Evolutionary conservation across 768 basidiomycete species (phyloP), one percentile per base, ranked within the genome.

Genomic region (Kwoniella sp.): DNA sequence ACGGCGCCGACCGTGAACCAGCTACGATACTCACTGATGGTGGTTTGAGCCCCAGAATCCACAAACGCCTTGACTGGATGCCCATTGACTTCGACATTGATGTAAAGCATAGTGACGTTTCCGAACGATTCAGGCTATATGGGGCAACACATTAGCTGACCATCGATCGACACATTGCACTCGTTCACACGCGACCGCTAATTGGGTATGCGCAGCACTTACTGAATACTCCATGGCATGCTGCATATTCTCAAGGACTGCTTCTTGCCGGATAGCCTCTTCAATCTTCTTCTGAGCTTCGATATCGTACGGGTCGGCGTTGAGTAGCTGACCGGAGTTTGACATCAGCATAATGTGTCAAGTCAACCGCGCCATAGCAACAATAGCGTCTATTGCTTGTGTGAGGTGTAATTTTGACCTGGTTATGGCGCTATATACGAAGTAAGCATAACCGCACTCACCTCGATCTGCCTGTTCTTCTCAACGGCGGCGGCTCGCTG

Each of bases 41-140:
- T 99, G 67, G 87, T 87, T 74, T 99, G 96, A 12, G 96, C 96
- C 46, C 95, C 96, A 68, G 92, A 96, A 78, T 99, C 96, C 47
- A 99, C 96, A 71, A 99, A 99, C 0, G 96, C 96, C 79, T 92
- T 94, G 37, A 98, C 87, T 2, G 89, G 89, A 64, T 85, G 84
- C 1, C 89, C 88, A 74, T 99, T 99, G 1, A 99, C 92, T 74
- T 97, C 96, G 0, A 93, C 87, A 25, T 88, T 86, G 67, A 98
- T 90, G 71, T 94, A 99, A 60, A 99, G 88, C 96, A 99, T 99
- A 1, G 87, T 89, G 30, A 99, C 96, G 65, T 88, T 85, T 17
- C 92, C 96, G 79, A 99, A 99, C 58, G 86, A 85, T 81, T 98
- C 94, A 0, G 95, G 95, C 75, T 77, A 47, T 17, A 3, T 15